Conservation (phyloP, 169 alveolate genomes). For the Cryptosporidium xiaoi region DNA sequence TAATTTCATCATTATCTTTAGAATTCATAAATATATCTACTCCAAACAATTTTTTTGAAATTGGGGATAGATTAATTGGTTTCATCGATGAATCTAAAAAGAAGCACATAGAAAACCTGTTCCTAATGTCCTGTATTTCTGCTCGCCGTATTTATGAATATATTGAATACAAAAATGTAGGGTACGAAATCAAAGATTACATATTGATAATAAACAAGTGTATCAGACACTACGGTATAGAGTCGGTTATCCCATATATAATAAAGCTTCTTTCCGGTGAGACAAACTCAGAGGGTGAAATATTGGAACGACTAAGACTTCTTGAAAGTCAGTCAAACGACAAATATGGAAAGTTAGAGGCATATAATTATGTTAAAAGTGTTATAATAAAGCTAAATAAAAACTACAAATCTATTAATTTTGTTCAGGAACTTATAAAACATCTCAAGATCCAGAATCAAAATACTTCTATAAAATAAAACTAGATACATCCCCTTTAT, state of each 20-base stretch:
- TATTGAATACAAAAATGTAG: not conserved
- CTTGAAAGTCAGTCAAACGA: not conserved
- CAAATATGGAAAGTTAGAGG: constrained; percentile 10
- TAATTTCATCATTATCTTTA: constrained; percentile 13
- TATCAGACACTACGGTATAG: constrained; percentile 29
- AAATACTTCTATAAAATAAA: constrained; percentile 15
- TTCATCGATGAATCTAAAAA: not conserved
- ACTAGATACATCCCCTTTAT: not conserved
- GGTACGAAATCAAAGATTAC: not conserved
- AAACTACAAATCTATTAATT: constrained; percentile 1
- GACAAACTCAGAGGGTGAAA: constrained; percentile 33
- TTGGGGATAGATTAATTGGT: not conserved
- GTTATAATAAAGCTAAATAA: constrained; percentile 29
- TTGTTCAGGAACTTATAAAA: constrained; percentile 40
- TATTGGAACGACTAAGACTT: constrained; percentile 7
- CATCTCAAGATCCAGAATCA: constrained; percentile 11
- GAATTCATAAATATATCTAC: constrained; percentile 6
- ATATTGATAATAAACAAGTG: constrained; percentile 29
- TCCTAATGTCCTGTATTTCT: not conserved
- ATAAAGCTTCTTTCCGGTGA: constrained; percentile 36
- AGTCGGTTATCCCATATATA: constrained; percentile 48
- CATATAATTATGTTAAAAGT: constrained; percentile 28
- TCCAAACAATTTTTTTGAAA: constrained; percentile 15
- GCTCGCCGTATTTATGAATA: constrained; percentile 18
- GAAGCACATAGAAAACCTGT: constrained; percentile 6